Evolutionary conservation across 192 early-diverging fungal species (phyloP).

Genomic region (Backusella australiensis): DNA sequence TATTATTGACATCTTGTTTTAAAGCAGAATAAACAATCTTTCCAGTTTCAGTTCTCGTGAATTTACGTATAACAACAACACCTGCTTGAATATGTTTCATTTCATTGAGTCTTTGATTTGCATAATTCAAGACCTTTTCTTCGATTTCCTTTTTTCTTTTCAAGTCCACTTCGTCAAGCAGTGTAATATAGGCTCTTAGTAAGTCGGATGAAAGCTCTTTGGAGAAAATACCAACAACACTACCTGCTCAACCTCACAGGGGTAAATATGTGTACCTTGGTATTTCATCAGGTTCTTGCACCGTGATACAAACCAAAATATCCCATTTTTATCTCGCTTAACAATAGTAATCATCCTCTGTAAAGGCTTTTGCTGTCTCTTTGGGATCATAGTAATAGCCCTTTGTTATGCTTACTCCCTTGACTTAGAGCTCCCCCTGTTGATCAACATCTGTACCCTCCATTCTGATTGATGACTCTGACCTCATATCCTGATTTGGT

Average conservation of each 20-base stretch:
- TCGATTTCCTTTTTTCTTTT: not conserved
- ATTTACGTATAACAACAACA: too few species aligned
- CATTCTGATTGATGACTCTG: not conserved
- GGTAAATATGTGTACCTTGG: constrained; percentile 84
- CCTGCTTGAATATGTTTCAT: too few species aligned
- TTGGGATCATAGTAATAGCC: constrained; percentile 58
- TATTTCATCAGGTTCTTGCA: constrained; percentile 89
- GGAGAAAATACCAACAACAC: not conserved
- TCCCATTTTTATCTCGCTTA: constrained; percentile 69
- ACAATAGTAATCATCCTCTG: constrained; percentile 69
- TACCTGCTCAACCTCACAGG: constrained; percentile 68
- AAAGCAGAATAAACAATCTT: too few species aligned
- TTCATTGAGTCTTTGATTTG: too few species aligned
- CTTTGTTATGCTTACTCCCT: constrained; percentile 70
- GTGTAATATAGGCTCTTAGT: not conserved
- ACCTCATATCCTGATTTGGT: not conserved
- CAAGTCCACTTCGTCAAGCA: not conserved
- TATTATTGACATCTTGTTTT: too few species aligned
- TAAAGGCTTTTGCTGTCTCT: constrained; percentile 63
- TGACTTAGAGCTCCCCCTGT: constrained; percentile 80
- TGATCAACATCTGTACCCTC: not conserved
- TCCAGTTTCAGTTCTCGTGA: too few species aligned
- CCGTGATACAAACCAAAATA: constrained; percentile 71
- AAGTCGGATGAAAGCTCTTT: not conserved
- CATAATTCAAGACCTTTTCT: too few species aligned